A percentile compares a stretch with the other conserved stretches of the same genome.
These are phyloP conservation scores for Russula griseocarnosa DNA, from an alignment of 768 basidiomycete species.

Conservation along the genomic window DNA sequence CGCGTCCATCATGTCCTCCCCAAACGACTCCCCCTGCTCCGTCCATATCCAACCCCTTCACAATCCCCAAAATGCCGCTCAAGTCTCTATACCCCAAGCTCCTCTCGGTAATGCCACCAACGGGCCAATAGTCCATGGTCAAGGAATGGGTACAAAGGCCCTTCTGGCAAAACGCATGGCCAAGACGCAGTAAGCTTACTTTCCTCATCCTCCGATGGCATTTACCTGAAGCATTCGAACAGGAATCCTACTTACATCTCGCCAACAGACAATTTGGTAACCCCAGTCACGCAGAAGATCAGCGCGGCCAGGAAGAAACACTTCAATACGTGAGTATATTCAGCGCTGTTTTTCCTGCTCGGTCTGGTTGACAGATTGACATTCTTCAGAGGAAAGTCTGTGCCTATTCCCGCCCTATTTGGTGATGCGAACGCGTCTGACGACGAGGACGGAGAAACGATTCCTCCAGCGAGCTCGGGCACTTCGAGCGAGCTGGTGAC, in stretches of 20 bases:
- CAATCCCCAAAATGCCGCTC: slow-evolving; percentile 76
- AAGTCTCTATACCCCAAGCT: slow-evolving; percentile 72
- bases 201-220: slow-evolving; percentile 14
- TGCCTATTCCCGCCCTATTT: slow-evolving; percentile 60
- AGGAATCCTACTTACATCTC: slow-evolving; percentile 89
- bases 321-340: slow-evolving; percentile 69
- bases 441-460: slow-evolving; percentile 39
- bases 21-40: slow-evolving; percentile 60
- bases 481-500: slow-evolving; percentile 40
- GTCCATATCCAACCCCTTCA: slow-evolving; percentile 75
- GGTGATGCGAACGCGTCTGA: slow-evolving; percentile 40
- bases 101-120: slow-evolving; percentile 67
- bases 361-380: not conserved
- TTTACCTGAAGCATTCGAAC: slow-evolving; percentile 20
- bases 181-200: slow-evolving; percentile 66
- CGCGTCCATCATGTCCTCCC: slow-evolving; percentile 51
- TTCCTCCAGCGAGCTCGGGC: slow-evolving; percentile 34
- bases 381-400: slow-evolving; percentile 45
- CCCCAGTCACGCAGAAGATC: slow-evolving; percentile 89
- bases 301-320: slow-evolving; percentile 90
- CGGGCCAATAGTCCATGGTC: slow-evolving; percentile 49
- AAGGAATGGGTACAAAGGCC: slow-evolving; percentile 84
- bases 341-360: not conserved
- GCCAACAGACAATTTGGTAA: slow-evolving; percentile 93
- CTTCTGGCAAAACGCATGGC: slow-evolving; percentile 92